Evolutionary conservation across 2,329 filamentous ascomycete genomes (phyloP).

Genomic region (Apiospora rasikravindrae): DNA sequence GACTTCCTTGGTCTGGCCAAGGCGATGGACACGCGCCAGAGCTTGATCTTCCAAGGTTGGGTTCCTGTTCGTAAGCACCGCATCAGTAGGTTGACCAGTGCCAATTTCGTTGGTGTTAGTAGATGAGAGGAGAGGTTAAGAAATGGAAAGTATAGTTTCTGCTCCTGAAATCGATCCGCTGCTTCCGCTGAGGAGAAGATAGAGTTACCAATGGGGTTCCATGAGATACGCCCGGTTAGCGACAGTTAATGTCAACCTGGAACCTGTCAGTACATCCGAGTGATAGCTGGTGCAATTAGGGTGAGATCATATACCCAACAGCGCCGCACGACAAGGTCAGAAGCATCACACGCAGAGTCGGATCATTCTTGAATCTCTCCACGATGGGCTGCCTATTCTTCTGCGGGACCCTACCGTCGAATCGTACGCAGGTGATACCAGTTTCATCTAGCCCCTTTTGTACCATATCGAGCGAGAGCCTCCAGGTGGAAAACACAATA

Average conservation of each 20-base stretch:
- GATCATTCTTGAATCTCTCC: constrained; percentile 45
- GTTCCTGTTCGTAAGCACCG: constrained; percentile 38
- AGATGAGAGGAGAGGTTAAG: too few relatives aligned
- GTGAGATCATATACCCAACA: constrained; percentile 46
- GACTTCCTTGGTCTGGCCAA: constrained; percentile 43
- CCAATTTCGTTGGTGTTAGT: too few relatives aligned
- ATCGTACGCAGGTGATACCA: constrained; percentile 44
- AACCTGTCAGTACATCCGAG: neutral
- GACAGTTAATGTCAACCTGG: constrained; percentile 51
- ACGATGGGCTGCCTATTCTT: constrained; percentile 48
- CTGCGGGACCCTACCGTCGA: constrained; percentile 53
- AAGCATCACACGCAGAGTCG: constrained; percentile 47
- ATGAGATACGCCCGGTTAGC: constrained; percentile 54
- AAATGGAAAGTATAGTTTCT: neutral
- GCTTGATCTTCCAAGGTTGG: constrained; percentile 51
- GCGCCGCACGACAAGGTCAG: constrained; percentile 57
- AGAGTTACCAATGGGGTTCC: constrained; percentile 57
- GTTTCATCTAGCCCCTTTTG: constrained; percentile 44
- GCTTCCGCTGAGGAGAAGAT: neutral
- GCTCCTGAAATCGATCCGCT: neutral
- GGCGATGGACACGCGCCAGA: constrained; percentile 43
- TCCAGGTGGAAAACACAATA: constrained; percentile 58
- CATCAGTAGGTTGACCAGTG: neutral
- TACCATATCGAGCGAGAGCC: constrained; percentile 52
- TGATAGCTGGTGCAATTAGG: too few relatives aligned